Base-by-base conservation (phyloP, 169 alveolate species). In the Eimeria maxima region DNA sequence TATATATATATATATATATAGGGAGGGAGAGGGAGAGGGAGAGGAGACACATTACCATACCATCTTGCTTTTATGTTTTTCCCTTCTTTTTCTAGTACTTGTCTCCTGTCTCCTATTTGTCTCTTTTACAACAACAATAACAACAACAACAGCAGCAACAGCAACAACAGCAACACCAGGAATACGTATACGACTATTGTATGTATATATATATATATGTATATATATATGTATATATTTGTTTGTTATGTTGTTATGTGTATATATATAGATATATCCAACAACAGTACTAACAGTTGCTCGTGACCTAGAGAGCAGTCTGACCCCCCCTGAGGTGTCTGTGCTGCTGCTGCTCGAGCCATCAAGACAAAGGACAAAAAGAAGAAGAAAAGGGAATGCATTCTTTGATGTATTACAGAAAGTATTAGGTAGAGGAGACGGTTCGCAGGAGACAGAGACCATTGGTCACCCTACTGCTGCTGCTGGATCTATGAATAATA, bases 271-370 rank as follows among this genome's bases (percentile, higher is more conserved):
- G 84, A 63, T 88, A 22, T 88, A 88, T 42, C 94, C 94, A 45
- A 45, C 94, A 50, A 53, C 94, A 67, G 71, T 88, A n/a, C 65
- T 88, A 24, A 63, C 94, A n/a, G 78, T 60, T 3, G 94, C 80
- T 4, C 60, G 94, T 38, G 94, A 88, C 50, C 29, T 88, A 27
- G 94, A 88, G 94, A 88, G 84, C 44, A 44, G 71, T 18, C 27
- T 57, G 50, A 88, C 55, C 29, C 94, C 94, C 3, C 94, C 94
- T 16, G 94, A 88, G 84, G 78, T 88, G 63, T 63, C 94, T 24
- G 83, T 69, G 84, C 80, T 88, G 86, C 38, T 88, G 84, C 60
- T 88, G 18, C 94, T 88, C 24, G 83, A 88, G 84, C 94, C 94
- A 29, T 33, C 94, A 10, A 29, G 7, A 27, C 88, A 78, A 45